Evolutionary conservation across 805 yeast species (phyloP).

Genomic region (Wickerhamomyces kurtzmanii): DNA sequence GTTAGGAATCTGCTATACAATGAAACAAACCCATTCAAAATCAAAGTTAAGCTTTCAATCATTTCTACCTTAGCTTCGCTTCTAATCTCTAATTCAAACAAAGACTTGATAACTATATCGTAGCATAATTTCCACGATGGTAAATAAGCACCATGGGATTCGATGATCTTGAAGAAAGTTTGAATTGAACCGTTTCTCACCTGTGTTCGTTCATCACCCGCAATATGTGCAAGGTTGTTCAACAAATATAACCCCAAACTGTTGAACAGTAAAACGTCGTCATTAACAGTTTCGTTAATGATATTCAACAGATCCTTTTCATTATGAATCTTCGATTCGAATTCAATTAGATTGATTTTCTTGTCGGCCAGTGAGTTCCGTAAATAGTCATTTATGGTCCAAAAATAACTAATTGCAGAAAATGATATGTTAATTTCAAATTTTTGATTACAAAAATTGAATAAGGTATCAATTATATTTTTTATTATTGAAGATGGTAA

Average conservation of each 20-base stretch:
- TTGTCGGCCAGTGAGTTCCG: constrained; percentile 17
- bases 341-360: constrained; percentile 1
- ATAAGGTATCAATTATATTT: constrained; percentile 60
- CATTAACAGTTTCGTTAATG: constrained; percentile 10
- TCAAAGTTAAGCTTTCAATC: constrained; percentile 52
- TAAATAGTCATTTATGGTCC: constrained; percentile 80
- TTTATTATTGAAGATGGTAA: constrained; percentile 60
- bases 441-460: constrained; percentile 60
- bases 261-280: constrained; percentile 19
- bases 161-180: constrained; percentile 75
- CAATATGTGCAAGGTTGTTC: constrained; percentile 49
- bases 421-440: constrained; percentile 81
- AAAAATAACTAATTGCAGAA: constrained; percentile 83
- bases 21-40: constrained; percentile 57
- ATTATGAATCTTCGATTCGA: constrained; percentile 8
- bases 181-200: constrained; percentile 87
- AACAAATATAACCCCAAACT: constrained; percentile 59
- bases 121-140: constrained; percentile 66
- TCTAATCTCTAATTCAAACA: constrained; percentile 23
- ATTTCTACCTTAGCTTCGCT: constrained; percentile 28
- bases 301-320: constrained; percentile 16
- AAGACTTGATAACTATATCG: constrained; percentile 45
- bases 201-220: constrained; percentile 60
- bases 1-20: constrained; percentile 45
- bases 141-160: constrained; percentile 51